Conservation (phyloP, 345 rosid genomes). For the Lepidium didymum region DNA sequence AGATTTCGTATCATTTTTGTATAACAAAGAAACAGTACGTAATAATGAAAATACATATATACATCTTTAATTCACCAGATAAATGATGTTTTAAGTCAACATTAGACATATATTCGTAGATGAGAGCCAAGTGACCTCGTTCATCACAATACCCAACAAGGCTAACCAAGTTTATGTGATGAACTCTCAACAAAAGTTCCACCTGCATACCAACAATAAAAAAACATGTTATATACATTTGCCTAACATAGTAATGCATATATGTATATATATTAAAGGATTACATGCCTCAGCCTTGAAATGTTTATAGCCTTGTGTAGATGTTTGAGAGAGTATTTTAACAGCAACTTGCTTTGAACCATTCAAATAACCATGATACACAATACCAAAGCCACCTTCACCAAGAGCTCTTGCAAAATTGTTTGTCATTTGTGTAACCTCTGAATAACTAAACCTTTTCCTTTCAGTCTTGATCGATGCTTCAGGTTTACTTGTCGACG, state of each 20-base stretch:
- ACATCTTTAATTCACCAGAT: neutral
- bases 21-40: neutral
- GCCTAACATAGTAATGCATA: too few relatives aligned
- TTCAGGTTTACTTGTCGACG: neutral
- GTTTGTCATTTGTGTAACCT: conserved; percentile 31
- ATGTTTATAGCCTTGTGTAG: conserved; percentile 7
- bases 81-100: conserved; percentile 6
- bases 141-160: conserved; percentile 32
- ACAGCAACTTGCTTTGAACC: conserved; percentile 1
- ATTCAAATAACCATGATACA: conserved; percentile 32
- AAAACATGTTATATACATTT: too few relatives aligned
- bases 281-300: conserved; percentile 6
- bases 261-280: neutral
- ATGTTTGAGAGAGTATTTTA: neutral
- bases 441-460: conserved; percentile 21
- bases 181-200: conserved; percentile 28
- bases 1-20: neutral
- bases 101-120: conserved; percentile 32
- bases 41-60: too few relatives aligned
- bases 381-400: conserved; percentile 48
- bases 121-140: conserved; percentile 22
- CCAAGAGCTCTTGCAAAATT: conserved; percentile 36
- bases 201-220: neutral
- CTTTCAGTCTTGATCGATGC: conserved; percentile 1
- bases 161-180: conserved; percentile 27